Percentiles rank a stretch among this genome's conserved stretches.
These are phyloP conservation scores for Aspergillus transmontanensis DNA, from an alignment of 2,329 filamentous ascomycete genomes.

Conservation along the genomic window DNA sequence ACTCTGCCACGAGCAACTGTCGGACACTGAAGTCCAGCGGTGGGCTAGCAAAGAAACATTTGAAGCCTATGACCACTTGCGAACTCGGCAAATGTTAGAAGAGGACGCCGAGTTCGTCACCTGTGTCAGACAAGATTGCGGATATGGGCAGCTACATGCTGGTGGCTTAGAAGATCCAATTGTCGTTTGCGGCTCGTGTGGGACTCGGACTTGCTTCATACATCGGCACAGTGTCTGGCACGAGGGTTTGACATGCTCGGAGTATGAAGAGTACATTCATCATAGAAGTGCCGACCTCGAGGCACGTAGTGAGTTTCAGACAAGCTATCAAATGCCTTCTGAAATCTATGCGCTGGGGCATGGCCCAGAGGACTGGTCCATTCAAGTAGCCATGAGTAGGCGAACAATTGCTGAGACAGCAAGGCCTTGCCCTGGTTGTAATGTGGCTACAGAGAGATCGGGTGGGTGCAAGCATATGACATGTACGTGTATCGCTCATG, in stretches of 20 bases:
- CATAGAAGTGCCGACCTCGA: background rate
- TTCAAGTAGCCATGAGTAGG: slow-evolving; percentile 10
- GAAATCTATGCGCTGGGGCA: background rate
- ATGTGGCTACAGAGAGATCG: slow-evolving; percentile 14
- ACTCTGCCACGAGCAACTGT: slow-evolving; percentile 18
- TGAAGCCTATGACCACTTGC: slow-evolving; percentile 15
- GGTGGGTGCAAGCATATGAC: slow-evolving; percentile 22
- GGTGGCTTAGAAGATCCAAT: slow-evolving; percentile 20
- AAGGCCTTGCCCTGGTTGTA: slow-evolving; percentile 17
- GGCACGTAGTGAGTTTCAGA: background rate
- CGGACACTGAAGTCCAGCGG: slow-evolving; percentile 16
- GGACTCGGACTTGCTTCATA: slow-evolving; percentile 20
- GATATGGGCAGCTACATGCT: slow-evolving; percentile 22
- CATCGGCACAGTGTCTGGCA: slow-evolving; percentile 20
- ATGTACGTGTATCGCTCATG: slow-evolving; percentile 12
- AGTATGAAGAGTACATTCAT: slow-evolving; percentile 14
- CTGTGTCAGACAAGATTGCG: slow-evolving; percentile 17
- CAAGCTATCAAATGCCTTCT: background rate
- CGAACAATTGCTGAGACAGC: slow-evolving; percentile 11
- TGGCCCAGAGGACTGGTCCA: slow-evolving; percentile 1
- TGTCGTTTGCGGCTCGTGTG: slow-evolving; percentile 20
- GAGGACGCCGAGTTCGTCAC: slow-evolving; percentile 20
- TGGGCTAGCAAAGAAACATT: slow-evolving; percentile 21
- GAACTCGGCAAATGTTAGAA: slow-evolving; percentile 18
- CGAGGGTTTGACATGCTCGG: slow-evolving; percentile 20